Evolutionary conservation across 306 rosid genomes (phyloP), one percentile per base, ranked within the genome.

Genomic region (Ceratonia siliqua): DNA sequence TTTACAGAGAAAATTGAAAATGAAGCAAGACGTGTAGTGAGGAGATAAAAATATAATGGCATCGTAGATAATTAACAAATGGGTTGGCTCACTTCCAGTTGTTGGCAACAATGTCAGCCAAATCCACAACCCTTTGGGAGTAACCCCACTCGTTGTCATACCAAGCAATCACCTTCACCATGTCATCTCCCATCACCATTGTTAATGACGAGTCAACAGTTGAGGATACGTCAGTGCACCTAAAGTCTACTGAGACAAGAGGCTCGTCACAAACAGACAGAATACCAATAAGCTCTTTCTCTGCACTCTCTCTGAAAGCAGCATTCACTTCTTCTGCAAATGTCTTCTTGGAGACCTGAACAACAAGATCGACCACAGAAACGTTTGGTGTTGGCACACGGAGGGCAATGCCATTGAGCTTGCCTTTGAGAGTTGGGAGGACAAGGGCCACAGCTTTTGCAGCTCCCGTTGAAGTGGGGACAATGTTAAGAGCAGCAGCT

Each of bases 151-250:
- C 97, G 5, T 94, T 94, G 42, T 94, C 99, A 72, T 92, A 94
- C 99, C 99, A 94, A 55, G 99, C 99, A 74, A 94, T 94, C 28
- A 94, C 97, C 92, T 94, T 94, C 11, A 94, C 97, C 99, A 92
- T 66, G 75, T 92, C 99, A 81, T 94, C 96, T 6, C 99, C 97
- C 99, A 94, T 94, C 1, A 92, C 99, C 97, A 94, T 88, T 8
- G 99, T 94, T 83, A 94, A 83, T 0, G 99, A 94, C 0, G 99
- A 90, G 82, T 94, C 99, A 9, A 94, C 95, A 7, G 97, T 92
- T n/a, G 99, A 94, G 0, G 99, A 90, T 6, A 92, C 97, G 39
- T 94, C 96, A 1, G 89, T 81, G 92, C 99, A 94, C 87, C 96
- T 77, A 46, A 94, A 94, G 52, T 94, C 97, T 2, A 94, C 97